Base-by-base conservation (phyloP, 805 yeast genomes). In the Wickerhamomyces bovis region DNA sequence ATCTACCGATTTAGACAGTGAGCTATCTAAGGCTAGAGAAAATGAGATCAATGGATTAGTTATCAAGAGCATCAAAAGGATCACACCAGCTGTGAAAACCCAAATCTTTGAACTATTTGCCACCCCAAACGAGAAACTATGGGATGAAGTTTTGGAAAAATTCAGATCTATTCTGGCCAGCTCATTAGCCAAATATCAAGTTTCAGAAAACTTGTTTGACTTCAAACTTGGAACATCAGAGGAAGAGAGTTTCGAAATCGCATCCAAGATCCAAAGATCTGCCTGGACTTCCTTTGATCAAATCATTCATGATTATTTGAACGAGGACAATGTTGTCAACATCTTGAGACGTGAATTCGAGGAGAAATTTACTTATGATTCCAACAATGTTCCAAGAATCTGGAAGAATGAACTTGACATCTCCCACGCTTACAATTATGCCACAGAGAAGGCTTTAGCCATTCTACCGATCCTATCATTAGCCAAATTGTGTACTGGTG, bases 291-390 rank as follows among this genome's bases (percentile, higher is more conserved):
- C 71, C 22, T 77, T 89, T 50, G 73, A 79, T 49, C 73, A 71
- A 10, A 70, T 77, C 22, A 71, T 85, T 40, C 82, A 75, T 54
- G 85, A 83, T 46, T 74, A 77, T 53, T 65, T 86, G 42, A 75
- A 79, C 25, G 84, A 79, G 49, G 96, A 86, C 44, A 78, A 76
- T 19, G 77, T 86, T 8, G 70, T 83, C 2, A 69, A 73, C 44
- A 73, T 88, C 22, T 65, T 92, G 60, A 81, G 87, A 60, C 95
- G 87, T 49, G 70, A 78, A 48, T 92, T 94, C 67, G 97, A 92
- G 56, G 87, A 81, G 47, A 70, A 66, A 39, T 92, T 94, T 69
- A 75, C 92, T 55, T 94, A 85, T 62, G 97, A 89, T 62, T 81
- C 76, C 31, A 76, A 82, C 50, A 95, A 90, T 3, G 65, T 88